Percentiles rank a stretch among this genome's conserved stretches.
These are phyloP conservation scores for Tilletia setariae DNA, from an alignment of 1,284 basidiomycete genomes.

Conservation along the genomic window DNA sequence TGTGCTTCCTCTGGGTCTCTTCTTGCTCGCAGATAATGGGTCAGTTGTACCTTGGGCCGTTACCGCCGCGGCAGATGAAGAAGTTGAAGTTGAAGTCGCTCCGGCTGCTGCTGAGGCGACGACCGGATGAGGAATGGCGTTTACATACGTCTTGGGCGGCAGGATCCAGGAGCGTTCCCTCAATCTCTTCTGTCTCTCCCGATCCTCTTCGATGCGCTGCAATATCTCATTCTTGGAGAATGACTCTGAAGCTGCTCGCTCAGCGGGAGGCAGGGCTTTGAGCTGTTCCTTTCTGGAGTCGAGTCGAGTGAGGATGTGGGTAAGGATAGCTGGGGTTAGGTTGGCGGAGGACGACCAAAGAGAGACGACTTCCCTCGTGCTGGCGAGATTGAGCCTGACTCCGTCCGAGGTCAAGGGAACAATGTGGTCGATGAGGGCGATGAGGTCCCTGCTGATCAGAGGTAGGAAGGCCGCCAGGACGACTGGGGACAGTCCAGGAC, in stretches of 20 bases:
- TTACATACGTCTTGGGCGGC: conserved; percentile 59
- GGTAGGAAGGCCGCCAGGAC: conserved; percentile 21
- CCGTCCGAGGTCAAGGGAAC: conserved; percentile 29
- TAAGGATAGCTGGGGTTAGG: conserved; percentile 14
- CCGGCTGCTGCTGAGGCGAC: neutral
- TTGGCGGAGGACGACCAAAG: conserved; percentile 24
- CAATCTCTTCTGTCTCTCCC: conserved; percentile 87
- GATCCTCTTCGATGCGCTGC: conserved; percentile 86
- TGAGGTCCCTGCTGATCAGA: conserved; percentile 25
- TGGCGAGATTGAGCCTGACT: conserved; percentile 27
- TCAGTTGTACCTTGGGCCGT: neutral
- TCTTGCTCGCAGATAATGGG: neutral
- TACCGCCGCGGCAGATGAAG: neutral
- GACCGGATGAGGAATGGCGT: conserved; percentile 38
- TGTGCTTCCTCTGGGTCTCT: neutral
- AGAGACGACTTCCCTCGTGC: conserved; percentile 23
- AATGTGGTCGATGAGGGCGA: conserved; percentile 25
- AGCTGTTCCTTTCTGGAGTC: conserved; percentile 18
- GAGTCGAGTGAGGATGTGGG: conserved; percentile 22
- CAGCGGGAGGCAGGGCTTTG: conserved; percentile 23
- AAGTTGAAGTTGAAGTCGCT: neutral
- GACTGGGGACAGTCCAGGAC: conserved; percentile 13
- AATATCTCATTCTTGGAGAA: conserved; percentile 71
- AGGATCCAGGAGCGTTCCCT: conserved; percentile 86
- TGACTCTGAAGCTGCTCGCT: conserved; percentile 32